A percentile compares a stretch with the other conserved stretches of the same genome.
Conservation (phyloP, 768 basidiomycete species). For the Coprinopsis marcescibilis region DNA sequence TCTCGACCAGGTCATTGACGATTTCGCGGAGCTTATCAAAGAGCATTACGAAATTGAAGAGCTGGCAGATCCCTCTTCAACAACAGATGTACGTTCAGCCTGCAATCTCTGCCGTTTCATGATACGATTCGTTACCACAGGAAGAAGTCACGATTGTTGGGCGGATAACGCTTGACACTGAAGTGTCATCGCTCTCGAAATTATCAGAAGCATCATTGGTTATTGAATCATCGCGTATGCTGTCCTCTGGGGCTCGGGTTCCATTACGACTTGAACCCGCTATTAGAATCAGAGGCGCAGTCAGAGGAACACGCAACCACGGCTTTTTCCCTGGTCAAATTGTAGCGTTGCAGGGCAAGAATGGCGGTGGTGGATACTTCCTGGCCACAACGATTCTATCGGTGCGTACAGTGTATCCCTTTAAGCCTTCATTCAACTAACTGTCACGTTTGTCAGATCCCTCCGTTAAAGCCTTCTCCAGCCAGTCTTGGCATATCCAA, state of each 20-base stretch:
- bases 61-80: slow-evolving; percentile 61
- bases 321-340: slow-evolving; percentile 89
- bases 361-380: slow-evolving; percentile 88
- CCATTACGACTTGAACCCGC: slow-evolving; percentile 64
- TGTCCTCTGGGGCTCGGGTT: slow-evolving; percentile 60
- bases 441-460: slow-evolving; percentile 41
- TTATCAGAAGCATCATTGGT: slow-evolving; percentile 68
- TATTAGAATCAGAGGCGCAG: slow-evolving; percentile 59
- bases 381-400: slow-evolving; percentile 74
- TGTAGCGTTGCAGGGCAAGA: slow-evolving; percentile 79
- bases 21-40: slow-evolving; percentile 69
- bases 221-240: slow-evolving; percentile 80
- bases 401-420: slow-evolving; percentile 39
- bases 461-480: slow-evolving; percentile 46
- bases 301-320: slow-evolving; percentile 55
- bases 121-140: slow-evolving; percentile 26
- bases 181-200: slow-evolving; percentile 51
- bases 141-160: slow-evolving; percentile 68
- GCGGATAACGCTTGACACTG: slow-evolving; percentile 65
- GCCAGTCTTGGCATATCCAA: slow-evolving; percentile 18
- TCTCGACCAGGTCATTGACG: slow-evolving; percentile 85
- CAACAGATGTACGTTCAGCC: slow-evolving; percentile 35
- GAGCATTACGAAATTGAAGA: slow-evolving; percentile 68
- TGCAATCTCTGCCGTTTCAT: slow-evolving; percentile 1
- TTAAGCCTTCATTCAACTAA: background rate